Evolutionary conservation across 2,329 filamentous ascomycete genomes (phyloP), one percentile per base, ranked within the genome.

Genomic region (Nemania bipapillata): DNA sequence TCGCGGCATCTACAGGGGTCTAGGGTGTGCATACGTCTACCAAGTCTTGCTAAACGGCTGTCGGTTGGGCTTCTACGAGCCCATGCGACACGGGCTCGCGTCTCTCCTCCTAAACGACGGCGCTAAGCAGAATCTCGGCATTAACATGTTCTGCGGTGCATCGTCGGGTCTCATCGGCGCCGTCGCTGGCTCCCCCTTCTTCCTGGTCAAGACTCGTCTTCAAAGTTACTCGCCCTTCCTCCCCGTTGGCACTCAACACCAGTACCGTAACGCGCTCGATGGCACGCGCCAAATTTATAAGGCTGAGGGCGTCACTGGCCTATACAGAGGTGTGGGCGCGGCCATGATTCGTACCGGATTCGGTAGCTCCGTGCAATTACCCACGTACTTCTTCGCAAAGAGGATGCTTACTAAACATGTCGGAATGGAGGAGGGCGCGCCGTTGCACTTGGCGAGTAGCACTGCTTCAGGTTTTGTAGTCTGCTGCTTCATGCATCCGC

Each of bases 321-420:
- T 98, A 26, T 99, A 98, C 82, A 87, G 96, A 65, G 96, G 96
- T 65, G 92, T 98, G 1, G 91, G 89, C 2, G 95, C 96, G 2
- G 94, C 96, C 24, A 97, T 97, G 93, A 92, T 99, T 70, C 87
- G 96, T 66, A 99, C 96, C 0, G 95, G 95, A 26, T 97, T 97
- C 75, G 96, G 96, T 58, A 97, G 93, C 81, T 96, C 93, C 5
- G 96, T 98, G 11, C 96, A 99, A 82, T 85, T 99, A 69, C 96
- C 96, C 1, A 99, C 96, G 40, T 99, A 99, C 81, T 99, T 98
- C 83, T 96, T 98, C 76, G 96, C 95, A 12, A 99, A 99, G 86
- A 86, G 96, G 70, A 86, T 92, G 74, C 83, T 99, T 74, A 87
- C 93, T 67, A 90, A 87, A 76, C 94, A 97, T 78, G 81, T 95